Percentiles rank a stretch among this genome's conserved stretches.
phyloP scores from a whole-genome alignment of 2,329 filamentous ascomycete genomes.

The Camillea tinctor region DNA sequence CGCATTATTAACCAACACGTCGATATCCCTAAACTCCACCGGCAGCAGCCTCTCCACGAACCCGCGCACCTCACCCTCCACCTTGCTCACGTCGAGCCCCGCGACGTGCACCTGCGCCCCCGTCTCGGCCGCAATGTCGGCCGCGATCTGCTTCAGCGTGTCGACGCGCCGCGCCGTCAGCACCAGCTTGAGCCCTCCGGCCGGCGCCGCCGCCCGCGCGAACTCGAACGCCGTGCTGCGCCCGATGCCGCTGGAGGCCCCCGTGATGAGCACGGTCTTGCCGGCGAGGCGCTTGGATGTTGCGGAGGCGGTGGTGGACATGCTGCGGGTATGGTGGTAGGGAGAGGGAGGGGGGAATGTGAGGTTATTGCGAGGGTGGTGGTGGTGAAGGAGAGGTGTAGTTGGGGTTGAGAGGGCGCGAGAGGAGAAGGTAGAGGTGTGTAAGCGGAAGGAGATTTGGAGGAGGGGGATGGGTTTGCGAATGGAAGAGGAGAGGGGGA shows the following conservation, averaged over 20 bases:
- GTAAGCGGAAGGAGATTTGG: neutral
- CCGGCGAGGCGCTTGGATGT: slow-evolving; percentile 78
- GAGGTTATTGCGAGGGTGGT: neutral
- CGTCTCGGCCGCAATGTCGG: slow-evolving; percentile 73
- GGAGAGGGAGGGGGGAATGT: neutral
- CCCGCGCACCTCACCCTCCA: slow-evolving; percentile 66
- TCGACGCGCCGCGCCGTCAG: slow-evolving; percentile 87
- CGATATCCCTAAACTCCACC: slow-evolving; percentile 77
- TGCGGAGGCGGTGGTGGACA: slow-evolving; percentile 59
- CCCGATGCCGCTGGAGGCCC: slow-evolving; percentile 91
- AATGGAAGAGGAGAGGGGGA: neutral
- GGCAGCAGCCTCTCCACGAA: slow-evolving; percentile 71
- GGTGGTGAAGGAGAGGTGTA: neutral
- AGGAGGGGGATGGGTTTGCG: neutral
- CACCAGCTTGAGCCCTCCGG: slow-evolving; percentile 76
- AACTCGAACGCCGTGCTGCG: slow-evolving; percentile 84
- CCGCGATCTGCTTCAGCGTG: slow-evolving; percentile 69
- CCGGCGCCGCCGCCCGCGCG: slow-evolving; percentile 75
- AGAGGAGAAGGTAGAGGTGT: neutral
- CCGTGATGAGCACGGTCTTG: slow-evolving; percentile 91
- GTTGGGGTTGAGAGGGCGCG: neutral
- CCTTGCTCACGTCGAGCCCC: slow-evolving; percentile 82
- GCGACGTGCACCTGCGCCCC: slow-evolving; percentile 72
- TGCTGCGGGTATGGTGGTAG: slow-evolving; percentile 29
- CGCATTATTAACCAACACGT: slow-evolving; percentile 96